phyloP scores from a whole-genome alignment of 108 stramenopile genomes.

The Cylindrotheca closterium region DNA sequence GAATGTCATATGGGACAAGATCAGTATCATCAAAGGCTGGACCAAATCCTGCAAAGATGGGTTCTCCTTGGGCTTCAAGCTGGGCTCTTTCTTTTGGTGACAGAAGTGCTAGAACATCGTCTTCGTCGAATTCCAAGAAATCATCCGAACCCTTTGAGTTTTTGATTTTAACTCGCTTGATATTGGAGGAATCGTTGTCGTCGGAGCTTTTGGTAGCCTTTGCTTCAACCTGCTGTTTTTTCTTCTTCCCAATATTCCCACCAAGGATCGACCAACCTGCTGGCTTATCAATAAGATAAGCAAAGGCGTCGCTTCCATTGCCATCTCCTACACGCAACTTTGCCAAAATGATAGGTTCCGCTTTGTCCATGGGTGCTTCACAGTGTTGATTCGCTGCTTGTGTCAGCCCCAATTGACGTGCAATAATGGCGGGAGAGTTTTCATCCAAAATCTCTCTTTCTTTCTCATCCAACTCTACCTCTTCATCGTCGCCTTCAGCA shows the following conservation, averaged over 20 bases:
- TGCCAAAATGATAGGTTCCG: conserved; percentile 50
- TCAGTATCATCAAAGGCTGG: conserved; percentile 6
- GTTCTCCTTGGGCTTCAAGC: conserved; percentile 31
- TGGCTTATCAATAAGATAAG: conserved; percentile 81
- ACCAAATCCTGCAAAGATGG: conserved; percentile 10
- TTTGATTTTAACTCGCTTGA: conserved; percentile 37
- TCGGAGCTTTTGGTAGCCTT: conserved; percentile 20
- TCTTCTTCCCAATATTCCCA: conserved; percentile 18
- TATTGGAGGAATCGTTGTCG: conserved; percentile 14
- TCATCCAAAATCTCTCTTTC: conserved; percentile 5
- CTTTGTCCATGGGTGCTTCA: conserved; percentile 48
- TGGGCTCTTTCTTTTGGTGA: conserved; percentile 62
- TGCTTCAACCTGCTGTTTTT: conserved; percentile 5
- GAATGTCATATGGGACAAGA: conserved; percentile 7
- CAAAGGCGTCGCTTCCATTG: conserved; percentile 44
- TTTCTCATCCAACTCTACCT: conserved; percentile 2
- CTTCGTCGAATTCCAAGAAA: conserved; percentile 68
- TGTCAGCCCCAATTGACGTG: conserved; percentile 41
- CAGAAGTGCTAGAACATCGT: conserved; percentile 61
- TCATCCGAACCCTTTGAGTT: conserved; percentile 57
- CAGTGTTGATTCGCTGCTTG: conserved; percentile 53
- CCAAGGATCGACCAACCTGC: conserved; percentile 80
- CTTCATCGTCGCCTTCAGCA: conserved; percentile 11
- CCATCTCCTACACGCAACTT: conserved; percentile 45
- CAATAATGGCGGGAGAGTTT: conserved; percentile 25